Base-by-base conservation (phyloP, 2,329 filamentous ascomycete genomes). In the Diaporthe ilicicola region DNA sequence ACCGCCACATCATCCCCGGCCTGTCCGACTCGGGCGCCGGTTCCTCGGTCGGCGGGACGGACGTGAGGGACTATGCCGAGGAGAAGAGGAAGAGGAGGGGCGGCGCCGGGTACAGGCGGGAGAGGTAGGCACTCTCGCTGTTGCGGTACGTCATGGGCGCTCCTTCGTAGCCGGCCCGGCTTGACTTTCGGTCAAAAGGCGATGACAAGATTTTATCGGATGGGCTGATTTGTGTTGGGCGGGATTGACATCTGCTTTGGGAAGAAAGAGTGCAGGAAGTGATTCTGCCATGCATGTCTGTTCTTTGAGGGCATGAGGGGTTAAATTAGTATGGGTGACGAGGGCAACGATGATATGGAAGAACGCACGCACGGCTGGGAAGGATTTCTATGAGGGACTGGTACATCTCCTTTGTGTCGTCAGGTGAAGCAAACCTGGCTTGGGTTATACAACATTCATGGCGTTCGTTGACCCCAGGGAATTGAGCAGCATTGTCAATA, bases 1-100 rank as follows among this genome's bases (percentile, higher is more conserved):
- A 90, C 76, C 83, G 82, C 74, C 87, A 89, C 74, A 79, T 85
- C 46, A 87, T 89, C 77, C 88, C 88, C 2, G 87, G 88, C 73
- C 77, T 88, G 74, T 82, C 82, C 6, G 75, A 70, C 42, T 71
- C 70, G 5, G 64, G 74, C 13, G 76, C 74, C 66, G 75, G 79
- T 66, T 80, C 76, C 72, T 79, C 69, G 10, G 66, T 56, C 17
- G 72, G 72, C 74, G 79, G 74, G 13, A 75, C 75, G 2, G 77
- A 77, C 42, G 73, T 77, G 15, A 79, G 77, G 59, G 83, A 84
- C 54, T 83, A 85, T 64, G 76, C 79, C 1, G 81, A 86, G 74
- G 84, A 86, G 78, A 82, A 81, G 77, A 76, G 84, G 32, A 82
- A 80, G 80, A 81, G 79, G 76, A 78, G 84, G 22, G 75, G 80